phyloP scores from a whole-genome alignment of 352 stramenopile genomes.

The Globisporangium cystogenes region DNA sequence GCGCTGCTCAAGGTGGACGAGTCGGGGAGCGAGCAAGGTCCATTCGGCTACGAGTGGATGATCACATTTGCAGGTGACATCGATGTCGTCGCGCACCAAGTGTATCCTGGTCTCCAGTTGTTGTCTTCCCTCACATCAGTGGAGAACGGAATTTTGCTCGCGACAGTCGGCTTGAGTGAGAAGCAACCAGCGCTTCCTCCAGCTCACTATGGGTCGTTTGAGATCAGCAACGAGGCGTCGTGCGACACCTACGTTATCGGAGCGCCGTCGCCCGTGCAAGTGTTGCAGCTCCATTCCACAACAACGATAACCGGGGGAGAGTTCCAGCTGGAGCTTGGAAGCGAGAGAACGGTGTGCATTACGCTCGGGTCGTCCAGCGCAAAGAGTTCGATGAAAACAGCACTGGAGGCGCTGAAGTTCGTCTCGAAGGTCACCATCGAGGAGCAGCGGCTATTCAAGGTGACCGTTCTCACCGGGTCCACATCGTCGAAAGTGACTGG shows the following conservation, averaged over 20 bases:
- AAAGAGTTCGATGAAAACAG: conserved; percentile 28
- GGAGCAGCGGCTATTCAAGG: conserved; percentile 55
- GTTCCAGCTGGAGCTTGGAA: conserved; percentile 52
- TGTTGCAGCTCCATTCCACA: conserved; percentile 60
- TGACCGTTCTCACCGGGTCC: conserved; percentile 39
- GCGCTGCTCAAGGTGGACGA: conserved; percentile 36
- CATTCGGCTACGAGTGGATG: conserved; percentile 62
- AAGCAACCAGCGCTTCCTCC: conserved; percentile 21
- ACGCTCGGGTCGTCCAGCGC: conserved; percentile 20
- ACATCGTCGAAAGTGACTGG: conserved; percentile 31
- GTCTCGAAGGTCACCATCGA: conserved; percentile 43
- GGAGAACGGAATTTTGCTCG: conserved; percentile 19
- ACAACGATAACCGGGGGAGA: conserved; percentile 52
- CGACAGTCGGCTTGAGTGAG: conserved; percentile 18
- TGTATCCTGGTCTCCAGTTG: conserved; percentile 45
- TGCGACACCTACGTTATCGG: conserved; percentile 71
- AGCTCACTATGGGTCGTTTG: conserved; percentile 40
- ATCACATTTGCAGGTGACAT: conserved; percentile 56
- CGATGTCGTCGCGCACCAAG: conserved; percentile 21
- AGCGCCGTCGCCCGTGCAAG: conserved; percentile 48
- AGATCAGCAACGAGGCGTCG: conserved; percentile 43
- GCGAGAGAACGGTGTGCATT: conserved; percentile 48
- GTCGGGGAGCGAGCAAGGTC: conserved; percentile 26
- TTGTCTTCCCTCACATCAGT: conserved; percentile 45
- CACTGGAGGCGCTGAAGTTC: conserved; percentile 33